These are phyloP conservation scores for Penicillium atrosanguineum DNA, from an alignment of 495 filamentous ascomycete genomes.

Conservation along the genomic window DNA sequence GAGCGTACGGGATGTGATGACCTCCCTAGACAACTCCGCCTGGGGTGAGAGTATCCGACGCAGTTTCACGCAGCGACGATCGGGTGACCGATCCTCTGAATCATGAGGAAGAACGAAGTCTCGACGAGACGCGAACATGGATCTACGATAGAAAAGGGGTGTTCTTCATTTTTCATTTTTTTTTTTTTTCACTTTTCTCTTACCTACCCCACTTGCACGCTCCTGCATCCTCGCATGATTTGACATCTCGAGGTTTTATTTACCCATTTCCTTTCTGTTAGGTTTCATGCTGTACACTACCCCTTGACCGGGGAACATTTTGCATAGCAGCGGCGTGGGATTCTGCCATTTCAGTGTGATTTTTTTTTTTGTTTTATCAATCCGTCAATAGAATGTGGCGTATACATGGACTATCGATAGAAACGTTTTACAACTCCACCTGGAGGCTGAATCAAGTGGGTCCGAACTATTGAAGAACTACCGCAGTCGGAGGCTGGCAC, in stretches of 20 bases:
- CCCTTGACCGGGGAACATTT: slow-evolving; percentile 16
- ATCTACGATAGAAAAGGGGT: slow-evolving; percentile 15
- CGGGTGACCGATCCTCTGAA: slow-evolving; percentile 29
- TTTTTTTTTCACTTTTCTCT: slow-evolving; percentile 6
- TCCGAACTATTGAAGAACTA: slow-evolving; percentile 15
- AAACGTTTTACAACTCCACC: slow-evolving; percentile 1
- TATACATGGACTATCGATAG: slow-evolving; percentile 14
- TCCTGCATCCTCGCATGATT: slow-evolving; percentile 20
- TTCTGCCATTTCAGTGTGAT: slow-evolving; percentile 1
- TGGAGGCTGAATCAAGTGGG: slow-evolving; percentile 25
- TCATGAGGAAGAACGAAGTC: neutral
- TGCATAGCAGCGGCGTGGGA: slow-evolving; percentile 33
- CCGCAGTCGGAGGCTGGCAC: neutral
- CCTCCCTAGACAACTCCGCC: slow-evolving; percentile 78
- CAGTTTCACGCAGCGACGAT: slow-evolving; percentile 75
- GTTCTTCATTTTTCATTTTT: neutral
- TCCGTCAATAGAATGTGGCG: slow-evolving; percentile 6
- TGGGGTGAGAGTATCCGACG: slow-evolving; percentile 91
- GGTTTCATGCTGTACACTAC: slow-evolving; percentile 22
- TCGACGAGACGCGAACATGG: slow-evolving; percentile 2
- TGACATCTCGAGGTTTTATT: slow-evolving; percentile 10
- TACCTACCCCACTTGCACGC: slow-evolving; percentile 14
- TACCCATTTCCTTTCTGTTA: slow-evolving; percentile 4
- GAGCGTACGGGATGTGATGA: slow-evolving; percentile 73
- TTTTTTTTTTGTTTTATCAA: slow-evolving; percentile 4